Percentiles rank a stretch among this genome's conserved stretches.
phyloP scores from a whole-genome alignment of 129 eudicot genomes.

The Chrysanthemum seticuspe region DNA sequence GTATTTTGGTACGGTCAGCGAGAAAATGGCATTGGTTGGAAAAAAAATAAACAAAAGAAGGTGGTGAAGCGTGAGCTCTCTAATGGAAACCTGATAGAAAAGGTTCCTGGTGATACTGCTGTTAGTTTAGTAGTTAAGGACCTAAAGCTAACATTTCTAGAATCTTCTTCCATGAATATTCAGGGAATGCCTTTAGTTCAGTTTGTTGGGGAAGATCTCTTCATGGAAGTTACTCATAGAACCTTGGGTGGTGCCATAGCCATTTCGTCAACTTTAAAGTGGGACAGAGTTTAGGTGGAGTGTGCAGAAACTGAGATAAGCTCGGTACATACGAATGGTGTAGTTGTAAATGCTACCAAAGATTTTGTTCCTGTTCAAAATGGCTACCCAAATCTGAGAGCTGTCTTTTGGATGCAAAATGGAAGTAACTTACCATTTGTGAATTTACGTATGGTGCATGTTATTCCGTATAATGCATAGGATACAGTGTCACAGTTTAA shows the following conservation, averaged over 20 bases:
- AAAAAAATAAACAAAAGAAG: conserved; percentile 35
- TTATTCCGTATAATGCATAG: conserved; percentile 70
- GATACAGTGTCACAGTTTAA: conserved; percentile 88
- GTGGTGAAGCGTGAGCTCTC: conserved; percentile 38
- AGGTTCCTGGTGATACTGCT: conserved; percentile 96
- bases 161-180: conserved; percentile 46
- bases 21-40: conserved; percentile 61
- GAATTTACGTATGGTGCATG: conserved; percentile 62
- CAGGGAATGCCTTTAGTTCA: conserved; percentile 76
- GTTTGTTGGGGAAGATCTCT: conserved; percentile 73
- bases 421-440: conserved; percentile 51
- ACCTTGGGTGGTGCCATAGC: conserved; percentile 94
- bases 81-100: conserved; percentile 50
- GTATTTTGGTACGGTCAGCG: conserved; percentile 74
- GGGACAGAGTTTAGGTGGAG: conserved; percentile 82
- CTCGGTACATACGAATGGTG: conserved; percentile 31
- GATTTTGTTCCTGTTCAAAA: conserved; percentile 39
- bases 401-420: conserved; percentile 91
- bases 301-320: conserved; percentile 61
- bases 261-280: conserved; percentile 69
- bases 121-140: conserved; percentile 60
- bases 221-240: conserved; percentile 72
- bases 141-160: conserved; percentile 72
- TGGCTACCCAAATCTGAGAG: conserved; percentile 55
- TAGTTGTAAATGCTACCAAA: conserved; percentile 1